Conservation (phyloP, 805 yeast species). For the Starmerella vitae region DNA sequence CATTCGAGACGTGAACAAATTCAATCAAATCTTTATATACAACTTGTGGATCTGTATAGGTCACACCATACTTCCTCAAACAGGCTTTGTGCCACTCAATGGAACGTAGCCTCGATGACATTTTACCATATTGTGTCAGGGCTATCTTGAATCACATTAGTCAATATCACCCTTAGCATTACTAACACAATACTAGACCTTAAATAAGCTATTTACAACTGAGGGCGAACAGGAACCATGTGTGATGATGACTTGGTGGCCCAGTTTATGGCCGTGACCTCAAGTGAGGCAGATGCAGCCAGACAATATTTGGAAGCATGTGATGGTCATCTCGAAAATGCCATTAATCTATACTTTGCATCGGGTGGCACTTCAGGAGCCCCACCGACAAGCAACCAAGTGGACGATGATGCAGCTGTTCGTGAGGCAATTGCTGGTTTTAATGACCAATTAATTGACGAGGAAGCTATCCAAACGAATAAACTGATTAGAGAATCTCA, state of each 20-base stretch:
- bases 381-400: conserved; percentile 14
- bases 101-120: no score
- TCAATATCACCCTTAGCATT: no score
- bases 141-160: no score
- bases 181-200: no score
- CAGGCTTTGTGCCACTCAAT: conserved; percentile 7
- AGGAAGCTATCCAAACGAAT: conserved; percentile 21
- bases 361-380: conserved; percentile 29
- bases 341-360: conserved; percentile 74
- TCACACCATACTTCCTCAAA: conserved; percentile 7
- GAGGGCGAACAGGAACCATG: no score
- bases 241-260: conserved; percentile 36
- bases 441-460: conserved; percentile 63
- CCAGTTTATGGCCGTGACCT: conserved; percentile 73
- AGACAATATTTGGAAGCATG: conserved; percentile 65
- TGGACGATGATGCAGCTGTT: conserved; percentile 42
- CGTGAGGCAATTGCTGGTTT: conserved; percentile 68
- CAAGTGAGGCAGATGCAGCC: conserved; percentile 56
- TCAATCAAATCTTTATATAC: conserved; percentile 18
- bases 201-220: no score
- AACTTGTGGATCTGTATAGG: conserved; percentile 9
- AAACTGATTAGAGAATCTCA: conserved; percentile 18
- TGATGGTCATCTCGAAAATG: conserved; percentile 64
- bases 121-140: no score
- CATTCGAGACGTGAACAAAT: conserved; percentile 22